A percentile compares a stretch with the other conserved stretches of the same genome.
These are phyloP conservation scores for Tulasnella sp. DNA, from an alignment of 768 basidiomycete species.

Conservation along the genomic window DNA sequence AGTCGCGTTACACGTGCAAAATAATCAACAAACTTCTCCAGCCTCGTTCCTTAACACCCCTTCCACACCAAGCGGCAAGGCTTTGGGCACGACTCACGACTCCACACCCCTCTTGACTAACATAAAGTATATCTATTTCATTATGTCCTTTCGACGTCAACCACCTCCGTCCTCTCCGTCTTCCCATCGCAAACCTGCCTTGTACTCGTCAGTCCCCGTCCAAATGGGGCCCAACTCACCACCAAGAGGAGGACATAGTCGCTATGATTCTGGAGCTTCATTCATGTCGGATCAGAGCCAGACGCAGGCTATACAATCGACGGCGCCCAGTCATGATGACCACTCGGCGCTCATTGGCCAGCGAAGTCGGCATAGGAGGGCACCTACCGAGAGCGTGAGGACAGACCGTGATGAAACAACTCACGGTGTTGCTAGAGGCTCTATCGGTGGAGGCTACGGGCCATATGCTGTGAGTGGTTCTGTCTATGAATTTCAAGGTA, in stretches of 20 bases:
- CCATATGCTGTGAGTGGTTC: conserved; percentile 54
- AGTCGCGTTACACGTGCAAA: too few species aligned
- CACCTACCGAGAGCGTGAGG: too few species aligned
- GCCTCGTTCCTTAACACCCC: too few species aligned
- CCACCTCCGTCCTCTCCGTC: neutral
- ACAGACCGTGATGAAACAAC: conserved; percentile 36
- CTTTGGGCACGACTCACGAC: too few species aligned
- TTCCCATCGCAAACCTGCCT: neutral
- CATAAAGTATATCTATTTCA: too few species aligned
- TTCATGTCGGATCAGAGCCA: conserved; percentile 22
- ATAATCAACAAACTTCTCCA: too few species aligned
- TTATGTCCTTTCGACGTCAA: too few species aligned
- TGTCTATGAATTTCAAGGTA: too few species aligned
- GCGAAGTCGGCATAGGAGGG: neutral
- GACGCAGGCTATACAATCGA: conserved; percentile 21
- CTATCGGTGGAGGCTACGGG: conserved; percentile 70
- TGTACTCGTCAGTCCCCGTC: conserved; percentile 11
- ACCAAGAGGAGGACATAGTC: neutral
- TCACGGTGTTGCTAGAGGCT: conserved; percentile 68
- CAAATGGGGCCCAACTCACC: conserved; percentile 9
- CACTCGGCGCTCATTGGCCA: neutral
- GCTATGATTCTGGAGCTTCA: neutral
- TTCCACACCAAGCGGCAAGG: too few species aligned
- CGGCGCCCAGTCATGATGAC: conserved; percentile 32
- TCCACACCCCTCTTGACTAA: too few species aligned